Conservation (phyloP, 768 basidiomycete species). For the Galerina sulciceps region DNA sequence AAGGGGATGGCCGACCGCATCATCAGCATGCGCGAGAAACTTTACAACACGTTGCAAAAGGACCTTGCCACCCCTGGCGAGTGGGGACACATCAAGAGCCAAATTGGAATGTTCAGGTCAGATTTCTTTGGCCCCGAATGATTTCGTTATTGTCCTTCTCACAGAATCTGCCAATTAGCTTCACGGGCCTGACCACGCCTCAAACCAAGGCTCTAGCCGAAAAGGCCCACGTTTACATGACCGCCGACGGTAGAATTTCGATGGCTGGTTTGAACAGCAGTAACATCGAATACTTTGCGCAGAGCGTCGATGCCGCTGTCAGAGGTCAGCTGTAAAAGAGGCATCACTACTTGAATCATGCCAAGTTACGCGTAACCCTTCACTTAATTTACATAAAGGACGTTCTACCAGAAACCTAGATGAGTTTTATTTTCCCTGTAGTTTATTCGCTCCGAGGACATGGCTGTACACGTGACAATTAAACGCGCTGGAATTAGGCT, state of each 20-base stretch:
- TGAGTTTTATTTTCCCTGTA: not conserved
- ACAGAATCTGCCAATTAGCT: constrained; percentile 46
- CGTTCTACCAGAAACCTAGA: constrained; percentile 10
- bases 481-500: constrained; percentile 6
- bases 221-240: constrained; percentile 93
- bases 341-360: constrained; percentile 10
- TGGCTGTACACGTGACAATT: constrained; percentile 12
- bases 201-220: constrained; percentile 86
- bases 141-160: too few species aligned
- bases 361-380: constrained; percentile 9
- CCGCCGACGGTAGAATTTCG: constrained; percentile 89
- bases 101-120: constrained; percentile 98
- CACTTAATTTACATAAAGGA: constrained; percentile 15
- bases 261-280: constrained; percentile 88
- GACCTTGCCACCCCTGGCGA: constrained; percentile 89
- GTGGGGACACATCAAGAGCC: constrained; percentile 94
- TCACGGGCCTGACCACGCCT: constrained; percentile 80
- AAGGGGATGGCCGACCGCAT: constrained; percentile 96
- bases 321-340: constrained; percentile 67
- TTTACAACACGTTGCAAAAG: constrained; percentile 78
- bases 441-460: not conserved
- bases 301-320: constrained; percentile 83
- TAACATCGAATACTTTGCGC: constrained; percentile 91
- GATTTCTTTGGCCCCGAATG: too few species aligned
- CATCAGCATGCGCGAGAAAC: constrained; percentile 86